phyloP scores from a whole-genome alignment of 2,329 filamentous ascomycete genomes.

The Geoglossum cookeanum region DNA sequence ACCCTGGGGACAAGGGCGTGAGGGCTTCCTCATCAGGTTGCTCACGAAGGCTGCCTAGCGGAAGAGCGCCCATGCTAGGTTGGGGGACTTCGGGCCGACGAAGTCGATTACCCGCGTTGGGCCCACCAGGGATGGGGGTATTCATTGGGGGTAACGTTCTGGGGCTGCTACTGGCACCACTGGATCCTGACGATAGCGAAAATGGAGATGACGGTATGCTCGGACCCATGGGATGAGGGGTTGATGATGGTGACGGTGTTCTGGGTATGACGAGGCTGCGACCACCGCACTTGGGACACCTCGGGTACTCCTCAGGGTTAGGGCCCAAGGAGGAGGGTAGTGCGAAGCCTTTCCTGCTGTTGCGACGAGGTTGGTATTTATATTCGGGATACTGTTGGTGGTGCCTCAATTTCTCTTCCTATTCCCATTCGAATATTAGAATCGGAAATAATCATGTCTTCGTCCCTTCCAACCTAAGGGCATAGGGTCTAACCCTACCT shows the following conservation, averaged over 20 bases:
- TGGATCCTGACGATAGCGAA: not conserved
- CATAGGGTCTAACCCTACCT: slow-evolving; percentile 28
- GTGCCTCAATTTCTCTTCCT: slow-evolving; percentile 81
- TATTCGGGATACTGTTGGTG: slow-evolving; percentile 84
- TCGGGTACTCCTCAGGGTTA: slow-evolving; percentile 15
- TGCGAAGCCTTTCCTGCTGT: slow-evolving; percentile 22
- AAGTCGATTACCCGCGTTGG: not conserved
- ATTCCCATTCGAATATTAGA: slow-evolving; percentile 5
- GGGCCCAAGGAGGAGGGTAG: slow-evolving; percentile 19
- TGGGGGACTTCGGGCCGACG: not conserved
- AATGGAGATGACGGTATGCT: not conserved
- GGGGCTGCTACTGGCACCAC: slow-evolving; percentile 7
- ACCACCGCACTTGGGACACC: slow-evolving; percentile 23
- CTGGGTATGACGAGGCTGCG: slow-evolving; percentile 25
- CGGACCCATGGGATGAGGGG: slow-evolving; percentile 8
- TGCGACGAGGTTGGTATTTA: slow-evolving; percentile 72
- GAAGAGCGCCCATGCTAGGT: slow-evolving; percentile 7
- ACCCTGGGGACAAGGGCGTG: slow-evolving; percentile 12
- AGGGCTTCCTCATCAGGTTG: slow-evolving; percentile 1
- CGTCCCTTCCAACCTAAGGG: not conserved
- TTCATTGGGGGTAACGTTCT: not conserved
- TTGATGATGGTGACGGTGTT: slow-evolving; percentile 19
- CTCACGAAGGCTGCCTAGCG: slow-evolving; percentile 8
- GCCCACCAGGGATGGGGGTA: not conserved
- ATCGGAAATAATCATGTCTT: not conserved